These are phyloP conservation scores for Aspergillus novoparasiticus DNA, from an alignment of 2,329 filamentous ascomycete species.

Conservation along the genomic window DNA sequence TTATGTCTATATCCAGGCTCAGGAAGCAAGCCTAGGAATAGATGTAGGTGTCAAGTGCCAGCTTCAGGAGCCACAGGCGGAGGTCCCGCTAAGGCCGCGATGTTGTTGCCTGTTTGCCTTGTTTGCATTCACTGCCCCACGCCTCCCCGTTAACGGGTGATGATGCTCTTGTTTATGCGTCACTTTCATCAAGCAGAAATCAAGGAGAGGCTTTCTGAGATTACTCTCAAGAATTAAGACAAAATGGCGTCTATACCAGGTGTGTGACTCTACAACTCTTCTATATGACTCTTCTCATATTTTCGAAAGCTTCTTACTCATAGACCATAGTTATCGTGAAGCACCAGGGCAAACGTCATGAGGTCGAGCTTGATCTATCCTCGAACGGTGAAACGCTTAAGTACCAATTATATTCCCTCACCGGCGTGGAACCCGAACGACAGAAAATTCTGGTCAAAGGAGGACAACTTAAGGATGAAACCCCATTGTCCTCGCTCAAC, in stretches of 20 bases:
- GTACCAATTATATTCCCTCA: constrained; percentile 91
- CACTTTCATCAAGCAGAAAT: constrained; percentile 4
- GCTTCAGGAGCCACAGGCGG: constrained; percentile 16
- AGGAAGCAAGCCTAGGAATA: constrained; percentile 9
- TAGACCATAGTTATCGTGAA: constrained; percentile 75
- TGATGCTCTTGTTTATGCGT: constrained; percentile 21
- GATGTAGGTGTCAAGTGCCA: constrained; percentile 12
- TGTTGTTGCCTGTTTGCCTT: constrained; percentile 30
- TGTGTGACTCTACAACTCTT: constrained; percentile 34
- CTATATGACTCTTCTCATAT: not conserved
- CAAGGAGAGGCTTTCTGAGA: constrained; percentile 6
- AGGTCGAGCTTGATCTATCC: constrained; percentile 84
- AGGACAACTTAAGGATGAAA: constrained; percentile 93
- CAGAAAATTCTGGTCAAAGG: constrained; percentile 97
- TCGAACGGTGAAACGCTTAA: constrained; percentile 93
- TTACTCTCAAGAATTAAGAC: constrained; percentile 9
- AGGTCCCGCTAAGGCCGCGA: constrained; percentile 15
- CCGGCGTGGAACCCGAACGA: constrained; percentile 90
- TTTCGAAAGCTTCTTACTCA: constrained; percentile 22
- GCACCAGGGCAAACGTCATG: constrained; percentile 92
- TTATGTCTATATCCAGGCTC: not conserved
- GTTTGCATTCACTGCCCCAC: constrained; percentile 35
- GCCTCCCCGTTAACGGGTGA: constrained; percentile 18
- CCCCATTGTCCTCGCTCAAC: constrained; percentile 77
- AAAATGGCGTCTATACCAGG: constrained; percentile 60